Evolutionary conservation across 768 basidiomycete genomes (phyloP), one percentile per base, ranked within the genome.

Genomic region (Amanita rubescens): DNA sequence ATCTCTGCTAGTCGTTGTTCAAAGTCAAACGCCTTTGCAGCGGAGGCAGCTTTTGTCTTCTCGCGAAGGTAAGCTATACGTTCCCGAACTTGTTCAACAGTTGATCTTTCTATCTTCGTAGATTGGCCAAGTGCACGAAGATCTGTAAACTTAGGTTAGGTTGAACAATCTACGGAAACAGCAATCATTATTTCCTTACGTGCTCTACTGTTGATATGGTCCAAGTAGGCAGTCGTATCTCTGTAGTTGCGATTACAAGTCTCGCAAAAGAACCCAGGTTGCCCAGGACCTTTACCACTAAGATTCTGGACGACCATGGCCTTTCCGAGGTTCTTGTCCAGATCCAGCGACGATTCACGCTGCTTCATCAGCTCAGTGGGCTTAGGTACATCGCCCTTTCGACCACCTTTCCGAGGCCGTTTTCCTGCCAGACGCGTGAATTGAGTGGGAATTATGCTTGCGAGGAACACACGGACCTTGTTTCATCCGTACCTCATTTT

Each of bases 251-350:
- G 76, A 60, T 81, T 87, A 67, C 96, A 99, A 8, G 87, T 71
- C 63, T 95, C 94, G 63, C 96, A 99, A 69, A 80, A 87, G 71
- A 96, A 99, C 0, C 94, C 94, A 20, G 94, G 93, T 57, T 93
- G 86, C 3, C 94, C 93, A 15, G 93, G 80, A 1, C 94, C 94
- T 57, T 82, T 78, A 15, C 82, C 90, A 35, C 86, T 81, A 1
- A 83, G 80, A 63, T 87, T 85, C 62, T 90, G 84, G 10, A 99
- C 94, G 55, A 99, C 87, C 79, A 94, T 89, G 0, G 90, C 95
- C 78, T 97, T 98, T 62, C 80, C 80, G 32, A 97, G 77, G 69
- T 98, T 96, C 75, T 94, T 96, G 62, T 96, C 92, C 22, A 99
- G 82, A 50, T 92, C 93, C 7, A 99, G 74, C 20, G 89, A 79